phyloP scores from a whole-genome alignment of 106 monocot species.

The Acorus calamus region DNA sequence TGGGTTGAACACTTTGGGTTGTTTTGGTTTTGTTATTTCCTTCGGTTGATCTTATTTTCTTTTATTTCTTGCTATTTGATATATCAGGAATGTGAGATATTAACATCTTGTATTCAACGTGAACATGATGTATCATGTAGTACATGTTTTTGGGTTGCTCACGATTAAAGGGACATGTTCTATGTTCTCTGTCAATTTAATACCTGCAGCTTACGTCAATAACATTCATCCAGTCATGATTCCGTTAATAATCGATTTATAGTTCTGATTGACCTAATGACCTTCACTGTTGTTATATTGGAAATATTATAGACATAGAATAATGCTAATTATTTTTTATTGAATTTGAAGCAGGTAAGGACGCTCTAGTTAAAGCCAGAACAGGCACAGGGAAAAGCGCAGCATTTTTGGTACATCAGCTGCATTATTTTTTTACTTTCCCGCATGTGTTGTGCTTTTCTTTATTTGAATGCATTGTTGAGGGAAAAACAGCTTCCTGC shows the following conservation, averaged over 20 bases:
- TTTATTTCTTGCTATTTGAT: not conserved
- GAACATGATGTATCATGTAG: too few relatives aligned
- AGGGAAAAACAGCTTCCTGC: constrained; percentile 86
- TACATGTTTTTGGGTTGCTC: too few relatives aligned
- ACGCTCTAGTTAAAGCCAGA: constrained; percentile 83
- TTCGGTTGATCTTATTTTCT: not conserved
- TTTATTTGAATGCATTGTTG: constrained; percentile 21
- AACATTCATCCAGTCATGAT: too few relatives aligned
- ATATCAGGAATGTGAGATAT: too few relatives aligned
- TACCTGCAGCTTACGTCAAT: too few relatives aligned
- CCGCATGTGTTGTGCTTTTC: not conserved
- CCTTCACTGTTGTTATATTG: too few relatives aligned
- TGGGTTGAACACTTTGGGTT: not conserved
- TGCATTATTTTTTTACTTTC: not conserved
- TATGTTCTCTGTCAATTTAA: too few relatives aligned
- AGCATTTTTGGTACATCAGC: constrained; percentile 69
- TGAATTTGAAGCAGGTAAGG: constrained; percentile 55
- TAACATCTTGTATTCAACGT: too few relatives aligned
- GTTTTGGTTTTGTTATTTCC: not conserved
- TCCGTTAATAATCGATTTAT: too few relatives aligned
- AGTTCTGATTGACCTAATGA: too few relatives aligned
- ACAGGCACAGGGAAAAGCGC: constrained; percentile 83
- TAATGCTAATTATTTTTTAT: not conserved
- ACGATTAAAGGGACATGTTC: too few relatives aligned
- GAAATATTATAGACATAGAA: too few relatives aligned